These are phyloP conservation scores for Agroathelia rolfsii DNA, from an alignment of 1,284 basidiomycete genomes.

Conservation along the genomic window DNA sequence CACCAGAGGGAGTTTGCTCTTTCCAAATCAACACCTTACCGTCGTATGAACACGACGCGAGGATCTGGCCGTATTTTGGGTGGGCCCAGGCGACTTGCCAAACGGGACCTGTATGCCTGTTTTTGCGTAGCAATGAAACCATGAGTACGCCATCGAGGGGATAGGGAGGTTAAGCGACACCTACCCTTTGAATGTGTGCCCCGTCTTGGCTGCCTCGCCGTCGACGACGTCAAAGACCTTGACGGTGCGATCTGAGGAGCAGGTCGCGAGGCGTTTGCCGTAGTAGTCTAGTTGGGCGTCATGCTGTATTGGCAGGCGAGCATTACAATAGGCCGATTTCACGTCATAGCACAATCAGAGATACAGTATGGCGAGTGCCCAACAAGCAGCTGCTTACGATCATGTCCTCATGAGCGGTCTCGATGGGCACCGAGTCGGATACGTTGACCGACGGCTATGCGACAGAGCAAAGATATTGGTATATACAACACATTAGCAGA, in stretches of 20 bases:
- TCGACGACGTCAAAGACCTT: conserved; percentile 94
- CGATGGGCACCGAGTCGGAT: conserved; percentile 69
- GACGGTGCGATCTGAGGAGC: conserved; percentile 92
- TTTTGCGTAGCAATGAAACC: background rate
- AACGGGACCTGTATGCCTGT: conserved; percentile 89
- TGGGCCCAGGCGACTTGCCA: conserved; percentile 99
- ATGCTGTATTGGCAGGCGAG: conserved; percentile 65
- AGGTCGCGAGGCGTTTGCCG: conserved; percentile 92
- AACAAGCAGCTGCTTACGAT: conserved; percentile 51
- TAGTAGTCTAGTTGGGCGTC: conserved; percentile 98
- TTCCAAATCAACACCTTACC: conserved; percentile 99
- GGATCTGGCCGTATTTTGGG: conserved; percentile 91
- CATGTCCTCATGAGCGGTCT: conserved; percentile 93
- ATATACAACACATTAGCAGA: too few relatives aligned
- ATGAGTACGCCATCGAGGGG: background rate
- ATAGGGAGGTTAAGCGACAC: conserved; percentile 16
- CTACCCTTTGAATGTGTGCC: conserved; percentile 81
- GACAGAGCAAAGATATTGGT: background rate
- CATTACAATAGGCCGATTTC: background rate
- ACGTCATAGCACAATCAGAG: too few relatives aligned
- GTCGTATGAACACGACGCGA: conserved; percentile 96
- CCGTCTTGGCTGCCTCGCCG: conserved; percentile 57
- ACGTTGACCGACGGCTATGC: conserved; percentile 41
- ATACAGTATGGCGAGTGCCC: background rate
- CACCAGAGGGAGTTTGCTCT: conserved; percentile 56